These are phyloP conservation scores for Fusarium nanum DNA, from an alignment of 2,329 filamentous ascomycete species.

Conservation along the genomic window DNA sequence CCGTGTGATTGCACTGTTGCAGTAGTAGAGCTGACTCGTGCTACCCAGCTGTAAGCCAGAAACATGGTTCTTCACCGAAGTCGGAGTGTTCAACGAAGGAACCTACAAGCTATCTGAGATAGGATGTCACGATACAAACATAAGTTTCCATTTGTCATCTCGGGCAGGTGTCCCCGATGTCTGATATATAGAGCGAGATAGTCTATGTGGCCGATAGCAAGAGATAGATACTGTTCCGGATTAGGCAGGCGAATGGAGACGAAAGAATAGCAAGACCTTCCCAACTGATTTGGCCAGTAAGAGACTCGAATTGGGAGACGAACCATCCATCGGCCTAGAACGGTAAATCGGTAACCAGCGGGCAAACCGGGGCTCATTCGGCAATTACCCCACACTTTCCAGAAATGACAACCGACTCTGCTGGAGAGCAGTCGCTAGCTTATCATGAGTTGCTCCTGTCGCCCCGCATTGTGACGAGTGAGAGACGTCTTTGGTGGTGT, in stretches of 20 bases:
- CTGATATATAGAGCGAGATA: background rate
- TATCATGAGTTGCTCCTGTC: slow-evolving; percentile 35
- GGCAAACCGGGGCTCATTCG: slow-evolving; percentile 24
- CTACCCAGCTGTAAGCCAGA: background rate
- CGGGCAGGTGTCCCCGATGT: slow-evolving; percentile 11
- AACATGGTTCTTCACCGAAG: slow-evolving; percentile 11
- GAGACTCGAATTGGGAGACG: slow-evolving; percentile 31
- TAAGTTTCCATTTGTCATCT: background rate
- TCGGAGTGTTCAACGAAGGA: slow-evolving; percentile 10
- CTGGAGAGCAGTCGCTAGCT: slow-evolving; percentile 18
- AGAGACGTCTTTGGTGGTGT: slow-evolving; percentile 12
- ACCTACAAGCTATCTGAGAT: background rate
- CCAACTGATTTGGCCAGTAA: slow-evolving; percentile 27
- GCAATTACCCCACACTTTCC: slow-evolving; percentile 42
- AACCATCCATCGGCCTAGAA: slow-evolving; percentile 37
- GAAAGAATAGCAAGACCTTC: background rate
- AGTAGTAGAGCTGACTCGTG: background rate
- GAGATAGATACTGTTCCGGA: slow-evolving; percentile 25
- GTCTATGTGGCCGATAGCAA: slow-evolving; percentile 7
- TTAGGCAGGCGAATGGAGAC: slow-evolving; percentile 41
- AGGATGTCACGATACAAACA: slow-evolving; percentile 1
- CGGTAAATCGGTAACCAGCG: slow-evolving; percentile 37
- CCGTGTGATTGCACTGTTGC: slow-evolving; percentile 1
- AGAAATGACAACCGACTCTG: slow-evolving; percentile 13
- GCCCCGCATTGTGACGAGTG: slow-evolving; percentile 29